Percentiles rank a stretch among this genome's conserved stretches.
phyloP scores from a whole-genome alignment of 768 basidiomycete species.

The Rubroboletus satanas region DNA sequence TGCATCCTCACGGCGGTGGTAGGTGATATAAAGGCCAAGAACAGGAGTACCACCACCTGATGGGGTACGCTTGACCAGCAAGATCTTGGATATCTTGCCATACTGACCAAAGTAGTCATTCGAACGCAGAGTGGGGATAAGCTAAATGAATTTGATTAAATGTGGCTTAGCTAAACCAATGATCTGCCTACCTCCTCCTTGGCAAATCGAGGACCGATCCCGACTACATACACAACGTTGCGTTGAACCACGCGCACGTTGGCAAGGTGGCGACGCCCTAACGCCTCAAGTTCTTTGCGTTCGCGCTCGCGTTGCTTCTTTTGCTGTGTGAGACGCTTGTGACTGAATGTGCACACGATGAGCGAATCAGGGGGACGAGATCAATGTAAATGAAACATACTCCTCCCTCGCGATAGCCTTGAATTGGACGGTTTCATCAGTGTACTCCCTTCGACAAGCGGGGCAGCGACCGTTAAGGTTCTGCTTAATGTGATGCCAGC shows the following conservation, averaged over 20 bases:
- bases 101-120: slow-evolving; percentile 98
- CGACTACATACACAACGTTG: slow-evolving; percentile 93
- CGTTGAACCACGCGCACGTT: slow-evolving; percentile 97
- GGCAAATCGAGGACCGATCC: slow-evolving; percentile 88
- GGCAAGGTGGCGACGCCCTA: slow-evolving; percentile 80
- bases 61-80: slow-evolving; percentile 84
- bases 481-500: slow-evolving; percentile 97
- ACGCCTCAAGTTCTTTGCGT: slow-evolving; percentile 87
- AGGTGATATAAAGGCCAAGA: slow-evolving; percentile 96
- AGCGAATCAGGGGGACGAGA: slow-evolving; percentile 7
- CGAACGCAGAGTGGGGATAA: slow-evolving; percentile 88
- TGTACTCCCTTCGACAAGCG: slow-evolving; percentile 90
- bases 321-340: slow-evolving; percentile 91
- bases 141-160: slow-evolving; percentile 39
- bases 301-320: slow-evolving; percentile 95
- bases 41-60: slow-evolving; percentile 69
- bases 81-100: slow-evolving; percentile 94
- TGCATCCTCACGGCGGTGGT: slow-evolving; percentile 91
- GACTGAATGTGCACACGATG: slow-evolving; percentile 45
- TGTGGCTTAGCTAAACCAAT: not conserved
- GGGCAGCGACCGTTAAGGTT: slow-evolving; percentile 96
- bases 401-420: slow-evolving; percentile 94
- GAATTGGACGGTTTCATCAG: slow-evolving; percentile 90
- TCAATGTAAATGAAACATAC: slow-evolving; percentile 48
- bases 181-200: slow-evolving; percentile 82